Percentiles rank a stretch among this genome's conserved stretches.
Evolutionary conservation across 768 basidiomycete genomes (phyloP).

Genomic region (Cubamyces sp.): DNA sequence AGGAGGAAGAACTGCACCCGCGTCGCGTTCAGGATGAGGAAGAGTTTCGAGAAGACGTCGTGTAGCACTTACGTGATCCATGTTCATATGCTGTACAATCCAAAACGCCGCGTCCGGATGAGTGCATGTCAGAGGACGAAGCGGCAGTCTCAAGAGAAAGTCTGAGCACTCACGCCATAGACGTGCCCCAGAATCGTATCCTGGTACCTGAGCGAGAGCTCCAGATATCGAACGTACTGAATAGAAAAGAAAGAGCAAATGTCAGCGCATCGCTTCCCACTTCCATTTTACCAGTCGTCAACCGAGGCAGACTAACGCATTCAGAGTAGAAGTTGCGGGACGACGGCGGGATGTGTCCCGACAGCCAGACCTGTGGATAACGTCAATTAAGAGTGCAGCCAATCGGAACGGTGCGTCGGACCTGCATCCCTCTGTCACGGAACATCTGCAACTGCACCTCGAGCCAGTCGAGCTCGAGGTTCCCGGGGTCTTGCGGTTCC

Average conservation of each 20-base stretch:
- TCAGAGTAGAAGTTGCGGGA: constrained; percentile 81
- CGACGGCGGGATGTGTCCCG: constrained; percentile 86
- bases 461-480: constrained; percentile 87
- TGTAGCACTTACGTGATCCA: constrained; percentile 61
- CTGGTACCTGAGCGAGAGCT: constrained; percentile 80
- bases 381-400: constrained; percentile 25
- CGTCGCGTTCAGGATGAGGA: background rate
- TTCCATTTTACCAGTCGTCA: constrained; percentile 11
- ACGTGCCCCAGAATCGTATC: constrained; percentile 88
- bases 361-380: constrained; percentile 47
- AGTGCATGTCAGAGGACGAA: constrained; percentile 21
- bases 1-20: constrained; percentile 37
- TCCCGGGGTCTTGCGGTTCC: constrained; percentile 80
- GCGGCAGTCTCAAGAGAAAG: background rate
- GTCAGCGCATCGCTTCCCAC: constrained; percentile 23
- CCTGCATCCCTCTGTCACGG: constrained; percentile 74
- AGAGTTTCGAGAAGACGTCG: constrained; percentile 12
- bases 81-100: constrained; percentile 72
- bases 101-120: constrained; percentile 34
- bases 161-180: constrained; percentile 64
- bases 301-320: constrained; percentile 60
- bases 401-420: constrained; percentile 36
- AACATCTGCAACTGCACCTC: constrained; percentile 79
- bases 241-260: constrained; percentile 1
- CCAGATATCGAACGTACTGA: constrained; percentile 68